Base-by-base conservation (phyloP, 2,329 filamentous ascomycete genomes). In the Pseudogymnoascus destructans region DNA sequence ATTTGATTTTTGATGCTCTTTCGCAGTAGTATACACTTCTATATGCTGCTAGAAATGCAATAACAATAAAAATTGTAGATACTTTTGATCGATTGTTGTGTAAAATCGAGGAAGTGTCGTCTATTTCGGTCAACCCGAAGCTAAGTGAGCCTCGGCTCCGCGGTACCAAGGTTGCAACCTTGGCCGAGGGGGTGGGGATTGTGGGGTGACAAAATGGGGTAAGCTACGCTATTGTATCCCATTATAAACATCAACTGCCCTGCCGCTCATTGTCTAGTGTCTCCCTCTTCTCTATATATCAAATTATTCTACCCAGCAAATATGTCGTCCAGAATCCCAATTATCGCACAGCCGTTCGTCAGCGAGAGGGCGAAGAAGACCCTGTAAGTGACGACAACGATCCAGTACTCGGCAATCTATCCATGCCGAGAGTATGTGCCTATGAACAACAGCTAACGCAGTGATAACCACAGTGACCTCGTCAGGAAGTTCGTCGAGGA, bases 401-500 rank as follows among this genome's bases (percentile, higher is more conserved):
- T 19, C 46, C 5, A 7, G 19, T 17, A n/a, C 25, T n/a, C 23
- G 30, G n/a, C 46, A 52, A 52, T 52, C 25, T 25, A 30, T 30
- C 25, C 46, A 30, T 17, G 15, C 46, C 46, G n/a, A 49, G 40
- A 13, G 21, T 27, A 49, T 49, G 6, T 25, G 40, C 25, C 46
- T 52, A 52, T 19, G 46, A 52, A 52, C 46, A 30, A 52, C 46
- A 52, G 46, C 46, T 52, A 30, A 52, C 46, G 46, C 46, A 30
- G 13, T 17, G 25, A 19, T 11, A 17, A 56, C 9, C 13, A 27
- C 54, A 56, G 54, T 64, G 91, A 96, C 69, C 70, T 89, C 63
- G 88, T 98, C 65, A 89, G 92, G 76, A 89, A 90, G 73, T 98
- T 98, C 68, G 93, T 98, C 66, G 88, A 97, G 70, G 91, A 95